Evolutionary conservation across 2,329 filamentous ascomycete genomes (phyloP), one percentile per base, ranked within the genome.

Genomic region (Trichoderma sp.): DNA sequence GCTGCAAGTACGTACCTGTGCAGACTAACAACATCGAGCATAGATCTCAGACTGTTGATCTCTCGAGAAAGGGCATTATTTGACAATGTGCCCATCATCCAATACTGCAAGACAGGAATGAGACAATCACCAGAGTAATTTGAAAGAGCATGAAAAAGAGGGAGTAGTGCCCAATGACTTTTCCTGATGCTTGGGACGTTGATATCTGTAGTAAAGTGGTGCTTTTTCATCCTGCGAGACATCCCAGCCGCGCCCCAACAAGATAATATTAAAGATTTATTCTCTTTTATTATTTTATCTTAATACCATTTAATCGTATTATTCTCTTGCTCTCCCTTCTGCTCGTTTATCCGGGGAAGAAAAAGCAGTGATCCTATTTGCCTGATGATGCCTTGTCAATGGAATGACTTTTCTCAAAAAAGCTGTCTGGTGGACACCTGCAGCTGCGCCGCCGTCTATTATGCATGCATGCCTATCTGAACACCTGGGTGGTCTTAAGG

Each of bases 371-470:
- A 67, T 67, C 63, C 63, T 67, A 67, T 67, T 67, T 67, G 63
- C 63, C 55, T 67, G 63, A 67, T 59, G 27, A 21, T 33, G 62
- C 27, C 62, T 68, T 60, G 21, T 47, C 55, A 27, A 60, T 11
- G 14, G 68, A 27, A 33, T 37, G 53, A 43, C 57, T 64, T 53
- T n/a, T 47, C 35, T 53, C n/a, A 35, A 27, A 49, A 31, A 49
- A 31, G 40, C 66, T 58, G 35, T 72, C 57, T 68, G 55, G 71
- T 52, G 60, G 66, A 47, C 43, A 55, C 57, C 33, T 68, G 65
- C 65, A 68, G 65, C 53, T 61, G 53, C 53, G 53, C 24, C 47
- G 57, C 49, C 16, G 70, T 37, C 27, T 72, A 70, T 43, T 64
- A 37, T 64, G 31, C 10, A 47, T 47, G 43, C 40, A 52, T 59